These are phyloP conservation scores for Brasenia schreberi DNA, from an alignment of 164 flowering plant species.

Conservation along the genomic window DNA sequence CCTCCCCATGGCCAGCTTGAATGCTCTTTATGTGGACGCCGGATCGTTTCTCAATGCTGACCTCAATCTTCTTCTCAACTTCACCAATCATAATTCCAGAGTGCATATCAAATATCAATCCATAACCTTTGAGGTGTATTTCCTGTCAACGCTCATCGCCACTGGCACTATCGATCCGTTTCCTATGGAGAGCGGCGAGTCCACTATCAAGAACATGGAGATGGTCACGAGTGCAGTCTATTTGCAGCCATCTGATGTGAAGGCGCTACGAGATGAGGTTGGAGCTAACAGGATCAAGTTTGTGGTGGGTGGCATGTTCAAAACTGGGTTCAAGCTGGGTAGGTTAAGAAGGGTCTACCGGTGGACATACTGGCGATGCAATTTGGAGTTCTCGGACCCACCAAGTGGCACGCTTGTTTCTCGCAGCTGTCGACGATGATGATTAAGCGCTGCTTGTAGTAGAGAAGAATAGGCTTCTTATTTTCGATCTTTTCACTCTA, in stretches of 20 bases:
- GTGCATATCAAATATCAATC: constrained; percentile 43
- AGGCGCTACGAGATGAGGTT: constrained; percentile 24
- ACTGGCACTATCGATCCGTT: constrained; percentile 42
- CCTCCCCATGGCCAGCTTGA: constrained; percentile 37
- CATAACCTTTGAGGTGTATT: constrained; percentile 38
- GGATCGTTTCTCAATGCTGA: constrained; percentile 65
- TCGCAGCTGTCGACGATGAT: not conserved
- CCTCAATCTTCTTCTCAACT: constrained; percentile 43
- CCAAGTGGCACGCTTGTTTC: constrained; percentile 38
- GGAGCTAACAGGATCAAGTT: constrained; percentile 20
- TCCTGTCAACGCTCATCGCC: constrained; percentile 28
- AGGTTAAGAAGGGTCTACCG: constrained; percentile 40
- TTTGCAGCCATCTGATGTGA: constrained; percentile 19
- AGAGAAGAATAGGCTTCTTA: too few relatives aligned
- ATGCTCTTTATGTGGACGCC: constrained; percentile 68
- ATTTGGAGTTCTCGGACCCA: constrained; percentile 27
- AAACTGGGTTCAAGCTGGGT: constrained; percentile 40
- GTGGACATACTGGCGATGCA: constrained; percentile 36
- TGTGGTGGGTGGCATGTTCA: constrained; percentile 30
- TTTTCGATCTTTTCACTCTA: too few relatives aligned
- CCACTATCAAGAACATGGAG: constrained; percentile 25
- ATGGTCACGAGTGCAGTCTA: constrained; percentile 52
- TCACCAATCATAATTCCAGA: constrained; percentile 66
- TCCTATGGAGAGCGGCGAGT: constrained; percentile 14
- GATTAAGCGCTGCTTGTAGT: too few relatives aligned